Percentiles rank a stretch among this genome's conserved stretches.
Conservation (phyloP, 805 yeast genomes). For the Suhomyces sp. region DNA sequence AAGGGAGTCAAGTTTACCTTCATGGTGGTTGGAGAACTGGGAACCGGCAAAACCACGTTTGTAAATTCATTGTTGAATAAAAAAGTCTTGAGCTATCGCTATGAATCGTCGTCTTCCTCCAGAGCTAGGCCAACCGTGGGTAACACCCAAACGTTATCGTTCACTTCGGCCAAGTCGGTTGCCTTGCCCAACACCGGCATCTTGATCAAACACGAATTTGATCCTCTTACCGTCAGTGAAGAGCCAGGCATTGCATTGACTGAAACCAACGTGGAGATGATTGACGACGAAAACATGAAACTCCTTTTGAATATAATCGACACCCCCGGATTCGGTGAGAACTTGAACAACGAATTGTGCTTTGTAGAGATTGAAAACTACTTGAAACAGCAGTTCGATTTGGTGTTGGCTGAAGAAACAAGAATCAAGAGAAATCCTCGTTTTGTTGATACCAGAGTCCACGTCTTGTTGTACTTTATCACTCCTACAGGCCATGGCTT, state of each 20-base stretch:
- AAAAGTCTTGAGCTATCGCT: slow-evolving; percentile 59
- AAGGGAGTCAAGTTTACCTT: slow-evolving; percentile 73
- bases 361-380: slow-evolving; percentile 62
- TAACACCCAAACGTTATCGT: slow-evolving; percentile 53
- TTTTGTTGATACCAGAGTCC: slow-evolving; percentile 74
- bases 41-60: slow-evolving; percentile 77
- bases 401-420: slow-evolving; percentile 81
- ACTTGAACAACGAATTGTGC: slow-evolving; percentile 66
- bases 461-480: slow-evolving; percentile 73
- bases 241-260: slow-evolving; percentile 79
- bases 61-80: slow-evolving; percentile 65
- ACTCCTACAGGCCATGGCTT: slow-evolving; percentile 79
- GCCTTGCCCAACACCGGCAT: slow-evolving; percentile 53
- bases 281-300: slow-evolving; percentile 57
- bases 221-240: slow-evolving; percentile 54
- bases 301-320: slow-evolving; percentile 59
- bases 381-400: slow-evolving; percentile 74
- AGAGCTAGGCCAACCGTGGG: slow-evolving; percentile 14
- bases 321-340: slow-evolving; percentile 79
- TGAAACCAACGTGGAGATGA: slow-evolving; percentile 57
- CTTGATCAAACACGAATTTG: slow-evolving; percentile 55
- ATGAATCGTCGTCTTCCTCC: slow-evolving; percentile 29
- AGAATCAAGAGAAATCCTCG: slow-evolving; percentile 83
- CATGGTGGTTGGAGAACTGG: slow-evolving; percentile 69
- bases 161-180: slow-evolving; percentile 56